Evolutionary conservation across 169 alveolate species (phyloP).

Genomic region (Amoebophrya sp.): DNA sequence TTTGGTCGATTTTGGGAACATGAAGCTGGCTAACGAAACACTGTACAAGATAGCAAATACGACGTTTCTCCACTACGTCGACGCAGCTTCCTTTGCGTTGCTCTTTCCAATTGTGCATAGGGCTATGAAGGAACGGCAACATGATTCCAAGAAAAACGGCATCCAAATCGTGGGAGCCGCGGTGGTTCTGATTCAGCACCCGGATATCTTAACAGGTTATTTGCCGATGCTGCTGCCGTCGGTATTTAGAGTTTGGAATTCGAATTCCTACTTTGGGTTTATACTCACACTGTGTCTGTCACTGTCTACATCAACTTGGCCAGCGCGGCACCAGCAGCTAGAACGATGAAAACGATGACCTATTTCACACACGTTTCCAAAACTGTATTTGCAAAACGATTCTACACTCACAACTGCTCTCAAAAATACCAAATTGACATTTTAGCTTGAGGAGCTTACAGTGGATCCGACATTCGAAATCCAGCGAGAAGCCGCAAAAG

Average conservation of each 20-base stretch:
- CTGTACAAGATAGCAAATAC: not conserved
- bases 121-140: not conserved
- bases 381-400: too few species aligned
- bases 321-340: too few species aligned
- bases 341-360: not conserved
- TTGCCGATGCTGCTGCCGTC: not conserved
- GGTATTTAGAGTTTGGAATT: not conserved
- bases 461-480: not conserved
- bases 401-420: too few species aligned
- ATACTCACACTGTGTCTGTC: too few species aligned
- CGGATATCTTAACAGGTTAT: not conserved
- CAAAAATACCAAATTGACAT: too few species aligned
- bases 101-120: not conserved
- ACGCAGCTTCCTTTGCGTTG: not conserved
- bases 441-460: not conserved
- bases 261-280: too few species aligned
- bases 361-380: too few species aligned
- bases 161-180: not conserved
- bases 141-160: not conserved
- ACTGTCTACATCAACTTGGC: too few species aligned
- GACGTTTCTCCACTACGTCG: not conserved
- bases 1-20: not conserved
- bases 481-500: not conserved
- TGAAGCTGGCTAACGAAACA: not conserved
- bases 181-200: not conserved